Conservation (phyloP, 1,284 basidiomycete genomes). For the Mycena citricolor region DNA sequence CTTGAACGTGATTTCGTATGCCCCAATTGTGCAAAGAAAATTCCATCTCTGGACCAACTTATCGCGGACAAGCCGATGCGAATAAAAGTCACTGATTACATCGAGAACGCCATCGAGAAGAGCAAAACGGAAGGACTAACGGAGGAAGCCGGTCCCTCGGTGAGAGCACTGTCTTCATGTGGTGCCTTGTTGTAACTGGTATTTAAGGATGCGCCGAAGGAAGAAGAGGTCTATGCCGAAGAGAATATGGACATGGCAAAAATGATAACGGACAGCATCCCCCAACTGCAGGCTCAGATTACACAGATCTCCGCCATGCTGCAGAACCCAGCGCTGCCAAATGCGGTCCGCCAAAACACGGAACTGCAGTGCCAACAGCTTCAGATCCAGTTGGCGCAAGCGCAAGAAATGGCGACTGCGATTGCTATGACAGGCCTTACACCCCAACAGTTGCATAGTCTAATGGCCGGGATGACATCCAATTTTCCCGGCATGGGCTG, state of each 20-base stretch:
- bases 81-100: constrained; percentile 75
- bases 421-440: constrained; percentile 23
- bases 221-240: constrained; percentile 61
- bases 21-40: constrained; percentile 83
- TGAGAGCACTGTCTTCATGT: constrained; percentile 6
- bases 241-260: constrained; percentile 70
- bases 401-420: constrained; percentile 42
- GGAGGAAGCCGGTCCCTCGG: constrained; percentile 35
- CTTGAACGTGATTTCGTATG: constrained; percentile 92
- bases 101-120: constrained; percentile 81
- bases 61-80: constrained; percentile 76
- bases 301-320: constrained; percentile 72
- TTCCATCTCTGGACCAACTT: constrained; percentile 84
- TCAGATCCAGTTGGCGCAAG: constrained; percentile 74
- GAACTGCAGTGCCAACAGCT: constrained; percentile 75
- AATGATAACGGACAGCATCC: constrained; percentile 68
- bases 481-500: constrained; percentile 16
- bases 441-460: constrained; percentile 41
- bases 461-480: constrained; percentile 25
- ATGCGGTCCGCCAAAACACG: constrained; percentile 71
- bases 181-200: neutral
- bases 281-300: constrained; percentile 78
- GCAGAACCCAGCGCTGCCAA: constrained; percentile 70
- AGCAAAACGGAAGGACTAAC: constrained; percentile 65
- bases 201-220: constrained; percentile 30